phyloP scores from a whole-genome alignment of 2,329 filamentous ascomycete species.

The Phoma sp. region DNA sequence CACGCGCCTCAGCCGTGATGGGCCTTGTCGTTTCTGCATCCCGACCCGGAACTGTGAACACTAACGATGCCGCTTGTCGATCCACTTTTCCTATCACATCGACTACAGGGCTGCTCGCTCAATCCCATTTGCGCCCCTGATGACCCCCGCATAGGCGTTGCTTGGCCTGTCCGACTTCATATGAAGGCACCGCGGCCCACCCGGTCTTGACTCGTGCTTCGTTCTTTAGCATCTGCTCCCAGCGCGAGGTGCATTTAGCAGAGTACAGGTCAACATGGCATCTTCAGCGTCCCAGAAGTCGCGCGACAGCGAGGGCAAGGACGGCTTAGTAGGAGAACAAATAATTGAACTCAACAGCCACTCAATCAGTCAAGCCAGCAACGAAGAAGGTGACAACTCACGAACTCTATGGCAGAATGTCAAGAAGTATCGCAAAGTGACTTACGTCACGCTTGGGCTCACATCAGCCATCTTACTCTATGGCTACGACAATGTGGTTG shows the following conservation, averaged over 20 bases:
- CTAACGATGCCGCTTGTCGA: conserved; percentile 12
- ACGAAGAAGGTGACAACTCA: conserved; percentile 23
- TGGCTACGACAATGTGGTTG: conserved; percentile 40
- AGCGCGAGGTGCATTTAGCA: background rate
- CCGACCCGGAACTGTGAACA: background rate
- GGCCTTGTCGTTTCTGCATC: conserved; percentile 1
- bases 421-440: conserved; percentile 40
- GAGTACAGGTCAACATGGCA: conserved; percentile 11
- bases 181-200: conserved; percentile 14
- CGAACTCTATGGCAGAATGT: conserved; percentile 38
- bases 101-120: background rate
- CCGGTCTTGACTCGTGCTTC: background rate
- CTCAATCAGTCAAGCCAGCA: conserved; percentile 4
- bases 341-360: conserved; percentile 19
- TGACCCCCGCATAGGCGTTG: conserved; percentile 7
- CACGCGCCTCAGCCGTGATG: conserved; percentile 11
- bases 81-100: conserved; percentile 7
- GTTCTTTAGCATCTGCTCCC: background rate
- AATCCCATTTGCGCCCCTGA: conserved; percentile 14
- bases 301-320: conserved; percentile 6
- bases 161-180: conserved; percentile 14
- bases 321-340: conserved; percentile 12
- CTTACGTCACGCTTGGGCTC: conserved; percentile 30
- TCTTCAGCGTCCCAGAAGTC: conserved; percentile 9
- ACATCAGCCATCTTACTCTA: conserved; percentile 39